Evolutionary conservation across 2,329 filamentous ascomycete genomes (phyloP), one percentile per base, ranked within the genome.

Genomic region (Trichoderma semiorbis): DNA sequence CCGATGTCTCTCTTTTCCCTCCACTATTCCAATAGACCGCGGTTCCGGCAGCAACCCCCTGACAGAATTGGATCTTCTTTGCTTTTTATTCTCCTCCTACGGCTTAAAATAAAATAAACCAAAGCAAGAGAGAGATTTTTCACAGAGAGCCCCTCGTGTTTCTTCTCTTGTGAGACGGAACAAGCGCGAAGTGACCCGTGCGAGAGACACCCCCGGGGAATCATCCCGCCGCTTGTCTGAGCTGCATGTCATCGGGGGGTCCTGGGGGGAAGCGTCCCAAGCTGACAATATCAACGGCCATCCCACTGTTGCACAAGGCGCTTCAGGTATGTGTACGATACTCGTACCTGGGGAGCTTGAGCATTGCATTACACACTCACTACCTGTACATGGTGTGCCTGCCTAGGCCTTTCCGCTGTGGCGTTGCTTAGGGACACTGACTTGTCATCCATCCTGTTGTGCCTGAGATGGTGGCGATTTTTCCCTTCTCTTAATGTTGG

Each of bases 381-480:
- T 47, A 21, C 43, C 21, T n/a, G 43, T 50, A n/a, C 43, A 11
- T 50, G 10, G n/a, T 53, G 47, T 53, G 47, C 47, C 47, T 53
- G 43, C 43, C 43, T 50, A 5, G n/a, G 43, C 43, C n/a, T 2
- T 50, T 24, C 57, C 57, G 57, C 57, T 34, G 57, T 60, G 57
- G 57, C 57, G 30, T 60, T 14, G 57, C 6, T 60, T 32, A 26
- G 47, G 63, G 16, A 26, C 63, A 55, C 24, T 39, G 47, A 39
- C 64, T 39, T 34, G 21, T 53, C 65, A 14, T 47, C n/a, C 34
- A 53, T 43, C 26, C 24, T 50, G 7, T 28, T 32, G 66, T 69
- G 57, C 66, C 66, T 69, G 66, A 69, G 50, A 69, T 61, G 66
- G 55, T 50, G 66, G 66, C 66, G 55, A 69, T 43, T 18, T 34